Evolutionary conservation across 2,329 filamentous ascomycete genomes (phyloP), one percentile per base, ranked within the genome.

Genomic region (Elsinoe batatas): DNA sequence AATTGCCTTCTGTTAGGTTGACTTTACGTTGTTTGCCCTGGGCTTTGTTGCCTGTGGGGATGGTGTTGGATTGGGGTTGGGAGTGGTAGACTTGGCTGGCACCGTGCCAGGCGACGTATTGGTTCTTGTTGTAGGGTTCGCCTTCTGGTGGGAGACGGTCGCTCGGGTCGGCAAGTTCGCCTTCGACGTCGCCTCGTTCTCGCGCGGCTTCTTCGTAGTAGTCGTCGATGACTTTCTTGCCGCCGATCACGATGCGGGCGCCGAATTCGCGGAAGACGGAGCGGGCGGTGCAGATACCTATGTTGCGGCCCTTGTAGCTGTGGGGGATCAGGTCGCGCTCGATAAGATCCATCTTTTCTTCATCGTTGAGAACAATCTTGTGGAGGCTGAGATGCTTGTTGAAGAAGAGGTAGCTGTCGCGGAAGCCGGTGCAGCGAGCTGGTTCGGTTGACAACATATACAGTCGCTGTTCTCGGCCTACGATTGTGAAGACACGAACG

Each of bases 361-460:
- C 86, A 61, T 98, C 93, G 64, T 91, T 90, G 56, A 97, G 88
- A 64, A 98, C 95, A 65, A 98, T 95, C 75, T 98, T 98, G 80
- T 90, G 93, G 12, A 98, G 84, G 65, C 90, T 85, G 68, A 88
- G 87, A 72, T 98, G 93, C 73, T 97, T 98, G 61, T 93, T 94
- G 77, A 98, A 98, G 78, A 98, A 96, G 22, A 98, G 81, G 67
- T 98, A 98, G 61, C 91, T 96, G 76, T 98, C 93, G 62, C 93
- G 81, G 78, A 98, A 98, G 13, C 93, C 93, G 56, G 95, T 91
- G 65, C 93, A 97, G 61, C 93, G 87, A 20, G 93, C 93, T 4
- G 93, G 94, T 68, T 98, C 93, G 3, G 93, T 98, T 2, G 93
- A 97, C 71, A 98, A 74, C 93, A 98, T 98, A 80, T 98, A 98